A percentile compares a stretch with the other conserved stretches of the same genome.
phyloP scores from a whole-genome alignment of 2,329 filamentous ascomycete species.

The Rhynchosporium graminicola region DNA sequence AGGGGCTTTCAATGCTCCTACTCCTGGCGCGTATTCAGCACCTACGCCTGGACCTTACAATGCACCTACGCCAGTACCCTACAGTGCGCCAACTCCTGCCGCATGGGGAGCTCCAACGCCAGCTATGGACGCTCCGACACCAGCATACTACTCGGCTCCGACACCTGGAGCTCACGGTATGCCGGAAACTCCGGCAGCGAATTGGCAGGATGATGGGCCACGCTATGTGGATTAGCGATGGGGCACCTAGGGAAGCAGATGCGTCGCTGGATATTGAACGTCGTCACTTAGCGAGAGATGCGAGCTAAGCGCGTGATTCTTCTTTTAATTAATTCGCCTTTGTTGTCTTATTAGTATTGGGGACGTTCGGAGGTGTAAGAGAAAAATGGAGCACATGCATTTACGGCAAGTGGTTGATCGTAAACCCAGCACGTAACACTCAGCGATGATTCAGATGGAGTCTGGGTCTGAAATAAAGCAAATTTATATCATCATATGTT shows the following conservation, averaged over 20 bases:
- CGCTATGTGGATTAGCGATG: slow-evolving; percentile 41
- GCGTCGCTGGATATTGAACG: slow-evolving; percentile 6
- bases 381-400: slow-evolving; percentile 3
- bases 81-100: slow-evolving; percentile 63
- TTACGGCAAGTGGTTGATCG: not conserved
- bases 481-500: not conserved
- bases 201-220: slow-evolving; percentile 46
- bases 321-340: slow-evolving; percentile 6
- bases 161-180: slow-evolving; percentile 43
- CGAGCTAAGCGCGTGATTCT: not conserved
- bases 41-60: slow-evolving; percentile 51
- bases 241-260: not conserved
- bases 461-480: not conserved
- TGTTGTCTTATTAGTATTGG: slow-evolving; percentile 12
- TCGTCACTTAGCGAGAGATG: not conserved
- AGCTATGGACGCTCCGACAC: slow-evolving; percentile 52
- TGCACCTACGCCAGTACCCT: slow-evolving; percentile 51
- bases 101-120: slow-evolving; percentile 53
- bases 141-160: slow-evolving; percentile 43
- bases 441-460: not conserved
- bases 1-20: slow-evolving; percentile 66
- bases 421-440: not conserved
- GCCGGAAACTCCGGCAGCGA: slow-evolving; percentile 61
- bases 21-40: slow-evolving; percentile 61
- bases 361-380: not conserved